A percentile compares a stretch with the other conserved stretches of the same genome.
Evolutionary conservation across 768 basidiomycete species (phyloP).

Genomic region (Pisolithus orientalis): DNA sequence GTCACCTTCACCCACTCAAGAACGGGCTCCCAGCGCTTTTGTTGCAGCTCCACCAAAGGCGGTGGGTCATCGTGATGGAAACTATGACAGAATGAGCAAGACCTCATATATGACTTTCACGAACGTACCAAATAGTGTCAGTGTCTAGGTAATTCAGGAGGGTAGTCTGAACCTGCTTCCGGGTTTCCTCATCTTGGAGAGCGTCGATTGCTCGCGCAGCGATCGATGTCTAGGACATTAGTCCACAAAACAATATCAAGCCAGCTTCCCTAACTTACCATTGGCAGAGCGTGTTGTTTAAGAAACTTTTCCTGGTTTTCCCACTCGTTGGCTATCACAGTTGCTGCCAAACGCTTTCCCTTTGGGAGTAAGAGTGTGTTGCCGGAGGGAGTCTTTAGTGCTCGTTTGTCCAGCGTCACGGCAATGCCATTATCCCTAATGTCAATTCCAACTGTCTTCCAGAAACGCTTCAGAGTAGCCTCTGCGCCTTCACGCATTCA

Average conservation of each 20-base stretch:
- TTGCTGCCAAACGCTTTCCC: conserved; percentile 65
- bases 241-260: conserved; percentile 5
- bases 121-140: conserved; percentile 79
- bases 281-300: conserved; percentile 86
- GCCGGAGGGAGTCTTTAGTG: conserved; percentile 87
- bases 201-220: conserved; percentile 86
- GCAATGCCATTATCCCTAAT: conserved; percentile 44
- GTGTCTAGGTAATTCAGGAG: conserved; percentile 87
- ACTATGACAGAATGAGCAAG: conserved; percentile 32
- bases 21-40: conserved; percentile 83
- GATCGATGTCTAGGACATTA: conserved; percentile 68
- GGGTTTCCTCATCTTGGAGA: conserved; percentile 48
- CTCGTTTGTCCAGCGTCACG: conserved; percentile 75
- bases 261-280: conserved; percentile 46
- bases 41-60: conserved; percentile 70
- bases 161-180: conserved; percentile 56
- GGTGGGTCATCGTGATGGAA: conserved; percentile 80
- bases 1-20: conserved; percentile 68
- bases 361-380: conserved; percentile 64
- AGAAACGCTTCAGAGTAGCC: conserved; percentile 82
- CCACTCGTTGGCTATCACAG: conserved; percentile 93
- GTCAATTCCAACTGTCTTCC: conserved; percentile 86
- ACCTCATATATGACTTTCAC: neutral
- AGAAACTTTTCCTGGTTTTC: conserved; percentile 82
- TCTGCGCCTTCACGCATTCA: conserved; percentile 60